These are phyloP conservation scores for Coniella lustricola DNA, from an alignment of 2,329 filamentous ascomycete genomes.

Conservation along the genomic window DNA sequence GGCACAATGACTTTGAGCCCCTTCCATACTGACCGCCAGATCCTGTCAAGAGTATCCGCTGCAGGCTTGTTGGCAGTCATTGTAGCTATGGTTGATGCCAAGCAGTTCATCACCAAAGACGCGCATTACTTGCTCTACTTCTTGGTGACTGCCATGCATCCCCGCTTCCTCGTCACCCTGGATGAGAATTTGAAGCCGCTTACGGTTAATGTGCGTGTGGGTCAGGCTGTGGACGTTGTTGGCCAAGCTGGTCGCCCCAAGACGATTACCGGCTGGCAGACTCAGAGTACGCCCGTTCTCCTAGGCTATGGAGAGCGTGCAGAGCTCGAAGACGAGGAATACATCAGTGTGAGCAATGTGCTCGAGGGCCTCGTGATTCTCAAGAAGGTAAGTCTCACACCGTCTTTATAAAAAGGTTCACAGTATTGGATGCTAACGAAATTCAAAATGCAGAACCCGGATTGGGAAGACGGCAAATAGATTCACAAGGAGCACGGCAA, in stretches of 20 bases:
- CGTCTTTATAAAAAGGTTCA: not conserved
- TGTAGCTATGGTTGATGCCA: conserved; percentile 90
- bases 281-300: conserved; percentile 95
- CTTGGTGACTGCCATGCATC: conserved; percentile 93
- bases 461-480: conserved; percentile 47
- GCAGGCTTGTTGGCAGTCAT: conserved; percentile 85
- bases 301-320: conserved; percentile 92
- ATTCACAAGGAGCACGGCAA: not conserved
- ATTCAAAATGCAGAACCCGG: conserved; percentile 38
- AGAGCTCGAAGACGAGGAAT: conserved; percentile 96
- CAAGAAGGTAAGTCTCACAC: conserved; percentile 70
- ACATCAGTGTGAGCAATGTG: conserved; percentile 83
- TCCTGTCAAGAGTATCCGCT: conserved; percentile 84
- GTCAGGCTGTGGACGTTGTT: conserved; percentile 96
- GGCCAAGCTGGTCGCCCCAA: conserved; percentile 95
- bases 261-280: conserved; percentile 99
- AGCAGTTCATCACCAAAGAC: conserved; percentile 64
- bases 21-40: conserved; percentile 98
- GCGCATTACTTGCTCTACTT: conserved; percentile 95
- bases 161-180: conserved; percentile 90
- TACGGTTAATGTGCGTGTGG: conserved; percentile 92
- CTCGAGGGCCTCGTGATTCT: conserved; percentile 94
- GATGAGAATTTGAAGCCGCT: conserved; percentile 92
- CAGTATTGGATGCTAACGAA: conserved; percentile 7
- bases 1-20: conserved; percentile 91